Evolutionary conservation across 2,329 filamentous ascomycete species (phyloP).

Genomic region (Colletotrichum cuscutae): DNA sequence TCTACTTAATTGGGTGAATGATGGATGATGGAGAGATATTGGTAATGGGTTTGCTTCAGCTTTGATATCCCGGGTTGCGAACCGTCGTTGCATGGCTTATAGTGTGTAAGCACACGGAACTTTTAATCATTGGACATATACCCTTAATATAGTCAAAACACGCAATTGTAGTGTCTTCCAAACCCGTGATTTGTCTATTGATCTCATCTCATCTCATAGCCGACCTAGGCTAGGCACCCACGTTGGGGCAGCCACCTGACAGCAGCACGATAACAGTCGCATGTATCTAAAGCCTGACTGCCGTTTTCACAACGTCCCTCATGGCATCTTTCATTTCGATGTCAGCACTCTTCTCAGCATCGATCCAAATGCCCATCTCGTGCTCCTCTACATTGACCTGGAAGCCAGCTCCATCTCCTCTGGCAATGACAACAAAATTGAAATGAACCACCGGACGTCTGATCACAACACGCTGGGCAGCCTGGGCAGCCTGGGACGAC

Average conservation of each 20-base stretch:
- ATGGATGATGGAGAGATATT: neutral
- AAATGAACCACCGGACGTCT: neutral
- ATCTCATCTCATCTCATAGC: neutral
- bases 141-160: neutral
- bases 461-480: neutral
- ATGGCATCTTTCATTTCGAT: neutral
- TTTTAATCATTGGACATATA: slow-evolving; percentile 27
- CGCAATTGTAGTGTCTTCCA: neutral
- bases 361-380: neutral
- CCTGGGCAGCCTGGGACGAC: no score
- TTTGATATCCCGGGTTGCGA: slow-evolving; percentile 29
- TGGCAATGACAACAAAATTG: neutral
- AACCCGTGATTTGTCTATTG: neutral
- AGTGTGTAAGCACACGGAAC: slow-evolving; percentile 10
- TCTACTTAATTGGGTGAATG: neutral
- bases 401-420: neutral
- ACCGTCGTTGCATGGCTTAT: slow-evolving; percentile 2
- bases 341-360: neutral
- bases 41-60: slow-evolving; percentile 8
- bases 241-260: neutral
- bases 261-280: neutral
- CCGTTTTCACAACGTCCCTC: neutral
- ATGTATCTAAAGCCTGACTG: neutral
- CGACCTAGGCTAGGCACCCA: no score
- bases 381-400: neutral